phyloP scores from a whole-genome alignment of 83 land plant species.

The Picea abies region DNA sequence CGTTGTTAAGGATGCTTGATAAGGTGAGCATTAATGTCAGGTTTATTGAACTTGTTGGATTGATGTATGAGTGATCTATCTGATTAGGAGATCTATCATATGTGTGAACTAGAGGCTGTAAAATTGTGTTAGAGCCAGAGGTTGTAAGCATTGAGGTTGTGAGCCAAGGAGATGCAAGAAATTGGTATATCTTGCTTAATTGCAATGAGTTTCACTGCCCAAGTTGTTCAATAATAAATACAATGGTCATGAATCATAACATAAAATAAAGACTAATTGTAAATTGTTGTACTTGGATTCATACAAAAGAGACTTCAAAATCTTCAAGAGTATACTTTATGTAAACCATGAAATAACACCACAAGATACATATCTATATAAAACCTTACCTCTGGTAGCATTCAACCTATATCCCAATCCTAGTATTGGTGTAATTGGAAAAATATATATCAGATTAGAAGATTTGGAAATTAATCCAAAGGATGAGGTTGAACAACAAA shows the following conservation, averaged over 20 bases:
- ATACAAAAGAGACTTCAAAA: not conserved
- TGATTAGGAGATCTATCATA: no score
- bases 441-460: not conserved
- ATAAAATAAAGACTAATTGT: not conserved
- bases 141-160: no score
- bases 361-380: not conserved
- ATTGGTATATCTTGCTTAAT: not conserved
- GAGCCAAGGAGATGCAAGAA: no score
- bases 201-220: not conserved
- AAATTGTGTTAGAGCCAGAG: no score
- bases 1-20: no score
- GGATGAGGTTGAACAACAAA: not conserved
- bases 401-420: not conserved
- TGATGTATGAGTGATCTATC: no score
- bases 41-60: no score
- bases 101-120: no score
- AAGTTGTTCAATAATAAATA: not conserved
- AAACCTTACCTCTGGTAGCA: slow-evolving; percentile 9
- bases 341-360: not conserved
- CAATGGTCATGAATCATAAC: not conserved
- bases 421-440: not conserved
- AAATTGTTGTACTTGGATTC: not conserved
- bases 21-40: no score
- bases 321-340: not conserved
- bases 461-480: not conserved